phyloP scores from a whole-genome alignment of 2,329 filamentous ascomycete genomes.

The Blumeriella jaapii region DNA sequence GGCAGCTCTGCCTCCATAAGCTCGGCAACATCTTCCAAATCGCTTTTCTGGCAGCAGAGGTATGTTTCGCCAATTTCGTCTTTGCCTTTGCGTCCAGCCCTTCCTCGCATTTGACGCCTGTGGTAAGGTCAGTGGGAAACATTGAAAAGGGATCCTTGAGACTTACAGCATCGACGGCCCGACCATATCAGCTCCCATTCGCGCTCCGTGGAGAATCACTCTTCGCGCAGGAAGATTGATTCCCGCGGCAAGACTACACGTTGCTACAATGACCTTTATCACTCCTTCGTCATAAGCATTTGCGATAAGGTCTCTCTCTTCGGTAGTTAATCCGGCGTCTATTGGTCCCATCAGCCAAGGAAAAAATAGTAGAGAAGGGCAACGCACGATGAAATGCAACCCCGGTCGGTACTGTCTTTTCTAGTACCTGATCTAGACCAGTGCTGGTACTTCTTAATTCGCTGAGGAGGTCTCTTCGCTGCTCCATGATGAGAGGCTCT shows the following conservation, averaged over 20 bases:
- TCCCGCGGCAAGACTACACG: conserved; percentile 71
- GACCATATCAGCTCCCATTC: conserved; percentile 67
- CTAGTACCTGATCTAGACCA: conserved; percentile 53
- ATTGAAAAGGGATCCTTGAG: not conserved
- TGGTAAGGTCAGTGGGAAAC: conserved; percentile 18
- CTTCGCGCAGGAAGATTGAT: conserved; percentile 65
- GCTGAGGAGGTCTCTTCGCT: conserved; percentile 50
- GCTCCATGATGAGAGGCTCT: conserved; percentile 39
- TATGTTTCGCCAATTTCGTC: conserved; percentile 69
- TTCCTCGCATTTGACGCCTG: conserved; percentile 64
- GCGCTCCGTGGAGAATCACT: conserved; percentile 63
- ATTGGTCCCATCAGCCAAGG: not conserved
- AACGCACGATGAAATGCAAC: conserved; percentile 63
- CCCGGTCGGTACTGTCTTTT: conserved; percentile 51
- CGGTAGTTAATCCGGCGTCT: conserved; percentile 57
- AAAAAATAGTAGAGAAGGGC: not conserved
- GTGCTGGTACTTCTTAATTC: conserved; percentile 54
- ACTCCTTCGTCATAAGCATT: conserved; percentile 57
- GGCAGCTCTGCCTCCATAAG: conserved; percentile 64
- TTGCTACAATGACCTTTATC: conserved; percentile 62
- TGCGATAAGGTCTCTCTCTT: conserved; percentile 63
- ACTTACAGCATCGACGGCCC: conserved; percentile 60
- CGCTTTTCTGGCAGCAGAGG: conserved; percentile 57
- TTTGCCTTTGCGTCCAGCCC: conserved; percentile 68
- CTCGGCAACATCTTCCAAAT: conserved; percentile 58